Percentiles rank a stretch among this genome's conserved stretches.
Evolutionary conservation across 2,329 filamentous ascomycete species (phyloP).

Genomic region (Paecilomyces variotii): DNA sequence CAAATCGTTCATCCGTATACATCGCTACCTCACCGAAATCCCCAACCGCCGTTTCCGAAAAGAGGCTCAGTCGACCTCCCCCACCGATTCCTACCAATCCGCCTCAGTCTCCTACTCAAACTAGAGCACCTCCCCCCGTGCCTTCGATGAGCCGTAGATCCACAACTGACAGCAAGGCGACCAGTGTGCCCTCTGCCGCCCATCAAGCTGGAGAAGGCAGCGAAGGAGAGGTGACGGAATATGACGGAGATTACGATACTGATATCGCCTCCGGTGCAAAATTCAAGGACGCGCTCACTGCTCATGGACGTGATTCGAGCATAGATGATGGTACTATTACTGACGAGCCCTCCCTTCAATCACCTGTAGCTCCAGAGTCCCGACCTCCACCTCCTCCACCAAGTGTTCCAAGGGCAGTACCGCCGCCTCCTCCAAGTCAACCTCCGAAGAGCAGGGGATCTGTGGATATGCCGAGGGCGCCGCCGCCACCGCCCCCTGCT

Average conservation of each 20-base stretch:
- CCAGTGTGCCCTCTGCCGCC: slow-evolving; percentile 33
- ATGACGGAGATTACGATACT: slow-evolving; percentile 96
- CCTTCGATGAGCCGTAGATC: slow-evolving; percentile 49
- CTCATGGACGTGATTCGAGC: slow-evolving; percentile 70
- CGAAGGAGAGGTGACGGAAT: slow-evolving; percentile 79
- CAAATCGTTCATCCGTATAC: slow-evolving; percentile 27
- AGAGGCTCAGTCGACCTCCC: slow-evolving; percentile 36
- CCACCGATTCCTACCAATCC: slow-evolving; percentile 32
- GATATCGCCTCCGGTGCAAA: slow-evolving; percentile 92
- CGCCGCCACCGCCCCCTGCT: slow-evolving; percentile 54
- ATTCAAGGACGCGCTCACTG: slow-evolving; percentile 85
- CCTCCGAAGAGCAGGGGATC: slow-evolving; percentile 55
- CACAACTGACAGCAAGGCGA: slow-evolving; percentile 46
- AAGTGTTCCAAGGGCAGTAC: slow-evolving; percentile 51
- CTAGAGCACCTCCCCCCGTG: slow-evolving; percentile 60
- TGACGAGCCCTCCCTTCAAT: slow-evolving; percentile 46
- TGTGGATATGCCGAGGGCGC: slow-evolving; percentile 60
- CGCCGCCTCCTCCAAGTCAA: slow-evolving; percentile 59
- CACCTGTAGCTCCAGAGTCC: slow-evolving; percentile 32
- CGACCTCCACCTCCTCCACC: slow-evolving; percentile 49
- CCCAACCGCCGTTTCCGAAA: slow-evolving; percentile 26
- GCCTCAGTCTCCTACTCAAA: slow-evolving; percentile 36
- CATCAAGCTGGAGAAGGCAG: slow-evolving; percentile 50
- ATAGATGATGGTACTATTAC: slow-evolving; percentile 57
- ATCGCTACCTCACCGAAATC: slow-evolving; percentile 36